A percentile compares a stretch with the other conserved stretches of the same genome.
phyloP scores from a whole-genome alignment of 352 stramenopile species.

The Phytopythium aichiense region DNA sequence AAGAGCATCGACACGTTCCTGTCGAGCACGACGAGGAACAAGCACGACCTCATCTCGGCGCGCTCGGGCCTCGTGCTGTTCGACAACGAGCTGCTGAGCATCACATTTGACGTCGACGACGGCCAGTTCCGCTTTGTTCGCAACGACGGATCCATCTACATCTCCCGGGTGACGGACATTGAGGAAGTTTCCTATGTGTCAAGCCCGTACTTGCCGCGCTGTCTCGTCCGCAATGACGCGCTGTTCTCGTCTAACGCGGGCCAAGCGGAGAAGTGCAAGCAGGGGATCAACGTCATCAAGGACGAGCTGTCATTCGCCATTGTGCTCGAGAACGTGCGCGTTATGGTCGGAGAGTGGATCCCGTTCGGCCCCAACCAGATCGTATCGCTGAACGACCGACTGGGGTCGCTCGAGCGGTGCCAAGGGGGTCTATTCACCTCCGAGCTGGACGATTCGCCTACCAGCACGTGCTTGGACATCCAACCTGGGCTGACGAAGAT shows the following conservation, averaged over 20 bases:
- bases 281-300: slow-evolving; percentile 83
- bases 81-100: slow-evolving; percentile 88
- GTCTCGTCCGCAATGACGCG: slow-evolving; percentile 90
- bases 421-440: slow-evolving; percentile 97
- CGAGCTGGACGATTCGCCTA: slow-evolving; percentile 85
- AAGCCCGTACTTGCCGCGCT: slow-evolving; percentile 95
- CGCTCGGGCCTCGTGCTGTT: slow-evolving; percentile 90
- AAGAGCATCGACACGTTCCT: slow-evolving; percentile 62
- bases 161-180: slow-evolving; percentile 94
- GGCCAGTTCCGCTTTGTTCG: slow-evolving; percentile 88
- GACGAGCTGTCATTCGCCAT: slow-evolving; percentile 96
- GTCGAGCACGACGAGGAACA: slow-evolving; percentile 15
- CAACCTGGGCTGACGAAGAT: slow-evolving; percentile 93
- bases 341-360: slow-evolving; percentile 98
- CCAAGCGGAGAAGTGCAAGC: slow-evolving; percentile 80
- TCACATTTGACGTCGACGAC: slow-evolving; percentile 89
- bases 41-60: slow-evolving; percentile 26
- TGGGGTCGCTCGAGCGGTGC: slow-evolving; percentile 94
- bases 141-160: slow-evolving; percentile 79
- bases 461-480: slow-evolving; percentile 75
- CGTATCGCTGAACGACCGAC: slow-evolving; percentile 95
- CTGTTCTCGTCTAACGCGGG: slow-evolving; percentile 95
- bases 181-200: slow-evolving; percentile 98
- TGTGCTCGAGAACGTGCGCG: slow-evolving; percentile 94
- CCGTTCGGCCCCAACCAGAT: slow-evolving; percentile 98